Conservation (phyloP, 768 basidiomycete species). For the Phylloporus rhodoxanthus region DNA sequence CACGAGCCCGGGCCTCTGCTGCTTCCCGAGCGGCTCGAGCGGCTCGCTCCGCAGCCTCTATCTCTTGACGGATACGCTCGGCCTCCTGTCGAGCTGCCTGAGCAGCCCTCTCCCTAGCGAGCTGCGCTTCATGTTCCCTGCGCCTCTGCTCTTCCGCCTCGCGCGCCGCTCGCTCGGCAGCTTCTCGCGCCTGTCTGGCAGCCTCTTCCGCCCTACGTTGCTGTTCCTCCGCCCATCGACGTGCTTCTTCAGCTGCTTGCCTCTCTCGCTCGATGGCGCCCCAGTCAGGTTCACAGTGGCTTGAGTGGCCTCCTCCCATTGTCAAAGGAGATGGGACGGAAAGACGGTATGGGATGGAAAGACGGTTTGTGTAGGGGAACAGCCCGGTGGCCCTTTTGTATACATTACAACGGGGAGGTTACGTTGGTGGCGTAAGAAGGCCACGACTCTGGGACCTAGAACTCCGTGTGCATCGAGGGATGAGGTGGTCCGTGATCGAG, state of each 20-base stretch:
- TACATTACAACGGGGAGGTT: background rate
- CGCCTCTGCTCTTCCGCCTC: constrained; percentile 17
- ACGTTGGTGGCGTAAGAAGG: background rate
- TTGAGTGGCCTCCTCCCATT: constrained; percentile 28
- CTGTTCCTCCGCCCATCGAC: constrained; percentile 18
- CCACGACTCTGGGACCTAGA: background rate
- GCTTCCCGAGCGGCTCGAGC: constrained; percentile 19
- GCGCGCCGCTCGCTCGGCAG: constrained; percentile 19
- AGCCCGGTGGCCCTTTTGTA: background rate
- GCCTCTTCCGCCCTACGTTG: constrained; percentile 15
- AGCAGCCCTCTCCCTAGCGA: constrained; percentile 21
- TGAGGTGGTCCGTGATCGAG: too few species aligned
- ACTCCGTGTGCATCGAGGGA: background rate
- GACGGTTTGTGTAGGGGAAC: background rate
- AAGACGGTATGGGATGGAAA: background rate
- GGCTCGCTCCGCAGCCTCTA: constrained; percentile 19
- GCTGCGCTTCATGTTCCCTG: constrained; percentile 13
- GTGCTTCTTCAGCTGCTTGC: constrained; percentile 16
- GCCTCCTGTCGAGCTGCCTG: constrained; percentile 20
- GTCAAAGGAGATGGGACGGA: background rate
- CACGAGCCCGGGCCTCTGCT: constrained; percentile 23
- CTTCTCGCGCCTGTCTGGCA: constrained; percentile 19
- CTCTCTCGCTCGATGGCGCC: constrained; percentile 18
- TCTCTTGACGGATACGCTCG: constrained; percentile 17
- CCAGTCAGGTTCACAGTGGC: constrained; percentile 21